These are phyloP conservation scores for Rhodotorula graminis DNA, from an alignment of 768 basidiomycete genomes.

Conservation along the genomic window DNA sequence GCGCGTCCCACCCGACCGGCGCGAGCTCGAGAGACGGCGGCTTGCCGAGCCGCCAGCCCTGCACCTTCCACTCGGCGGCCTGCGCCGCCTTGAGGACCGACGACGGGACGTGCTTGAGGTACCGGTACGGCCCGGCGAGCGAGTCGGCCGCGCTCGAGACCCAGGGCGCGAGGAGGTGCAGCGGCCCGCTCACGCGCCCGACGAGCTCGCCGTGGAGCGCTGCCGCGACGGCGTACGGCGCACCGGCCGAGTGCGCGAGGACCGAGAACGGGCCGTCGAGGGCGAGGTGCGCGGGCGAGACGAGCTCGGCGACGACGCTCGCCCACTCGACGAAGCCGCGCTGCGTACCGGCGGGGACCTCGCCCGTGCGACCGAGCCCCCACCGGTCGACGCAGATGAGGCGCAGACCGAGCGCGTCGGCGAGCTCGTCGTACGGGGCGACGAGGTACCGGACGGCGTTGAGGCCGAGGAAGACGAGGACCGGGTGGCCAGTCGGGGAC, in stretches of 20 bases:
- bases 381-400: constrained; percentile 95
- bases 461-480: constrained; percentile 85
- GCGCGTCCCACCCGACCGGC: constrained; percentile 1
- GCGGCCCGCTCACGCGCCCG: constrained; percentile 70
- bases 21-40: constrained; percentile 61
- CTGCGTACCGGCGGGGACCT: constrained; percentile 52
- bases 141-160: constrained; percentile 77
- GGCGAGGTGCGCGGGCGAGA: constrained; percentile 62
- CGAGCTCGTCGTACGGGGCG: constrained; percentile 95
- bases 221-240: constrained; percentile 87
- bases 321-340: constrained; percentile 89
- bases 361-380: constrained; percentile 85
- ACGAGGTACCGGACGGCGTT: constrained; percentile 92
- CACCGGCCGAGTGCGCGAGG: constrained; percentile 92
- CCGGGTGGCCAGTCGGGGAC: constrained; percentile 72
- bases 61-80: constrained; percentile 92
- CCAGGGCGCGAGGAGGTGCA: constrained; percentile 93
- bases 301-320: constrained; percentile 78
- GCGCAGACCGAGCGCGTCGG: constrained; percentile 73
- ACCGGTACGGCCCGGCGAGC: constrained; percentile 60
- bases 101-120: constrained; percentile 94
- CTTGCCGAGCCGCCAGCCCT: constrained; percentile 96
- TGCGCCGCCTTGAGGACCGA: constrained; percentile 89
- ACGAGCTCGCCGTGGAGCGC: constrained; percentile 59
- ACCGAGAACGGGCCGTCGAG: constrained; percentile 61